Conservation (phyloP, 192 early-diverging fungal species). For the Backusella circina region DNA sequence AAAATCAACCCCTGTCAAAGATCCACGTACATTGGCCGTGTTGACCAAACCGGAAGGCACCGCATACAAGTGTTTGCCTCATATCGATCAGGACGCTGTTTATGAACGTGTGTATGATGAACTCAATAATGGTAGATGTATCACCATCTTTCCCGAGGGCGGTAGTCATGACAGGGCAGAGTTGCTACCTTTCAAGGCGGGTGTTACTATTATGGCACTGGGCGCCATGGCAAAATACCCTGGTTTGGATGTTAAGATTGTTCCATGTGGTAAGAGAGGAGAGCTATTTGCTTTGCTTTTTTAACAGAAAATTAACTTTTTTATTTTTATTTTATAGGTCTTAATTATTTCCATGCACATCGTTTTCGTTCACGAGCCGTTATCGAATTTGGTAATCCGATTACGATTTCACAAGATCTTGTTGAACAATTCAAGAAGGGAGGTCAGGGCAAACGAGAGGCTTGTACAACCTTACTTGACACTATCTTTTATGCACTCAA, state of each 20-base stretch:
- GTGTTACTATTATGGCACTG: slow-evolving; percentile 80
- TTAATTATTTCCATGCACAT: slow-evolving; percentile 96
- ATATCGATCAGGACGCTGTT: slow-evolving; percentile 86
- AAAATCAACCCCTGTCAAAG: slow-evolving; percentile 65
- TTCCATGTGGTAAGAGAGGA: slow-evolving; percentile 65
- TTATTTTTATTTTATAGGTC: slow-evolving; percentile 29
- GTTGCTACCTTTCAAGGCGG: slow-evolving; percentile 85
- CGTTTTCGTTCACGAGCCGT: slow-evolving; percentile 96
- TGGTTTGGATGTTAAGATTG: slow-evolving; percentile 83
- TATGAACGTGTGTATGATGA: slow-evolving; percentile 78
- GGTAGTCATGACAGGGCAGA: slow-evolving; percentile 96
- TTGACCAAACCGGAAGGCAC: slow-evolving; percentile 50
- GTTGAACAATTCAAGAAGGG: slow-evolving; percentile 83
- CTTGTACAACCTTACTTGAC: slow-evolving; percentile 74
- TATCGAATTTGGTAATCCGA: slow-evolving; percentile 93
- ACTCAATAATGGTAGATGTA: slow-evolving; percentile 68
- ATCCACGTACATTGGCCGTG: slow-evolving; percentile 55
- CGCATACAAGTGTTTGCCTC: slow-evolving; percentile 66
- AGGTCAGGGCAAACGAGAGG: slow-evolving; percentile 80
- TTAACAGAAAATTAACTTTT: neutral
- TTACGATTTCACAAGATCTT: slow-evolving; percentile 71
- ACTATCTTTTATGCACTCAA: slow-evolving; percentile 76
- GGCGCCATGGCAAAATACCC: slow-evolving; percentile 88
- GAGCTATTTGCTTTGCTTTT: too few species aligned
- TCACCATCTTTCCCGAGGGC: slow-evolving; percentile 98